Percentiles rank a stretch among this genome's conserved stretches.
Conservation (phyloP, 2,329 filamentous ascomycete species). For the Neonectria faginata region DNA sequence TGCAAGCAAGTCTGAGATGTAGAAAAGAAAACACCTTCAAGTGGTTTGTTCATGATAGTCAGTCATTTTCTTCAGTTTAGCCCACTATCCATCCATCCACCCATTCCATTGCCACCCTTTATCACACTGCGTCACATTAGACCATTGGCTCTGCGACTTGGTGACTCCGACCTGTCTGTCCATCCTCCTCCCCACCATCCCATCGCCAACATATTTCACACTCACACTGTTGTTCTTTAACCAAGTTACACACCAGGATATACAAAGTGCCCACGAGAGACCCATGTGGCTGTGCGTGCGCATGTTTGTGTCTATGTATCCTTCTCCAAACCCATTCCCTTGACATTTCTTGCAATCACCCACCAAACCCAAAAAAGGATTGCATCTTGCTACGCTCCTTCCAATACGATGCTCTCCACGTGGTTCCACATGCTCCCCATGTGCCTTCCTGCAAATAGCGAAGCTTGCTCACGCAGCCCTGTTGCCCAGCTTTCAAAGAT, state of each 20-base stretch:
- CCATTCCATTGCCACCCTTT: not conserved
- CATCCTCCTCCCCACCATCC: constrained; percentile 4
- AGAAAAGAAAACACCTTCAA: not conserved
- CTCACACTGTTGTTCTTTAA: constrained; percentile 21
- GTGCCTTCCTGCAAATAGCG: not conserved
- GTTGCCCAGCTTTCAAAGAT: not conserved
- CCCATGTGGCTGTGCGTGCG: constrained; percentile 29
- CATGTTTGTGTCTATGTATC: constrained; percentile 38
- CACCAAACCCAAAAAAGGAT: constrained; percentile 26
- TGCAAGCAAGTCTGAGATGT: not conserved
- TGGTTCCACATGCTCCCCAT: not conserved
- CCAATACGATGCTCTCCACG: constrained; percentile 3
- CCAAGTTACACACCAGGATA: constrained; percentile 20
- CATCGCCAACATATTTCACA: constrained; percentile 2
- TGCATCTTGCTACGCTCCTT: constrained; percentile 21
- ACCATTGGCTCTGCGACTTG: constrained; percentile 12
- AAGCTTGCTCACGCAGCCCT: not conserved
- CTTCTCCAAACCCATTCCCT: constrained; percentile 35
- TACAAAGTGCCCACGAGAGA: constrained; percentile 25
- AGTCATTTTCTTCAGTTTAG: constrained; percentile 11
- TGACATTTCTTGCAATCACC: constrained; percentile 26
- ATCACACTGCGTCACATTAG: not conserved
- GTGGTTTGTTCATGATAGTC: constrained; percentile 25
- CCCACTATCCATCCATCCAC: not conserved
- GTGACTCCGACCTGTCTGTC: constrained; percentile 11